phyloP scores from a whole-genome alignment of 129 eudicot species.

The Mikania micrantha region DNA sequence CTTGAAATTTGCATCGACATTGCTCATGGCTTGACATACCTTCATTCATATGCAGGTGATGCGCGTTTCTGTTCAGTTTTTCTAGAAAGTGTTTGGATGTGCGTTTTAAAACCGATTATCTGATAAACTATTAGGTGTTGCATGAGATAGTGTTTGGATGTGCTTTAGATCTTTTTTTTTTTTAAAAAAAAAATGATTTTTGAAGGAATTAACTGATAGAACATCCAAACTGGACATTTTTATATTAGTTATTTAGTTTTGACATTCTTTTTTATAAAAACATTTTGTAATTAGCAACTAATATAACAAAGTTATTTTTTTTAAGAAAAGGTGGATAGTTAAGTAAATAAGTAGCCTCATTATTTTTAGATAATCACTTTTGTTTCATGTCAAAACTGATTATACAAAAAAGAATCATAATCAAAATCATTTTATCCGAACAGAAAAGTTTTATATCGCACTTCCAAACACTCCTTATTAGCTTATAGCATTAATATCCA shows the following conservation, averaged over 20 bases:
- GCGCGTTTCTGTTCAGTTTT: background rate
- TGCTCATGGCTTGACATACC: constrained; percentile 90
- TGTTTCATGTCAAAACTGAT: too few relatives aligned
- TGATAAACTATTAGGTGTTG: background rate
- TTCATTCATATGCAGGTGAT: constrained; percentile 80
- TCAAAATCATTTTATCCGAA: background rate
- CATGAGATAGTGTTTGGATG: background rate
- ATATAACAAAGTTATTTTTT: too few relatives aligned
- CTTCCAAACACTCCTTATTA: background rate
- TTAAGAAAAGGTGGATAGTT: background rate
- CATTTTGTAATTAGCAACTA: too few relatives aligned
- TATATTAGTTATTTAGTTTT: background rate
- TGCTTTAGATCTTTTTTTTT: too few relatives aligned
- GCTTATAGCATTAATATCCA: background rate
- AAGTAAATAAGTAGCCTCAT: background rate
- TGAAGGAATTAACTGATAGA: background rate
- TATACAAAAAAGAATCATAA: too few relatives aligned
- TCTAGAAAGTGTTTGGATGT: background rate
- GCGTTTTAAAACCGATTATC: background rate
- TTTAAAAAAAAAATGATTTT: too few relatives aligned
- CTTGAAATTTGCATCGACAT: constrained; percentile 90
- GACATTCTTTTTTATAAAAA: background rate
- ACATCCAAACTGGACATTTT: background rate
- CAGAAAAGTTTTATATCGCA: background rate
- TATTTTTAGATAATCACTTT: background rate